Evolutionary conservation across 78 protist species (phyloP), one percentile per base, ranked within the genome.

Genomic region (Dictyostelium citrinum): DNA sequence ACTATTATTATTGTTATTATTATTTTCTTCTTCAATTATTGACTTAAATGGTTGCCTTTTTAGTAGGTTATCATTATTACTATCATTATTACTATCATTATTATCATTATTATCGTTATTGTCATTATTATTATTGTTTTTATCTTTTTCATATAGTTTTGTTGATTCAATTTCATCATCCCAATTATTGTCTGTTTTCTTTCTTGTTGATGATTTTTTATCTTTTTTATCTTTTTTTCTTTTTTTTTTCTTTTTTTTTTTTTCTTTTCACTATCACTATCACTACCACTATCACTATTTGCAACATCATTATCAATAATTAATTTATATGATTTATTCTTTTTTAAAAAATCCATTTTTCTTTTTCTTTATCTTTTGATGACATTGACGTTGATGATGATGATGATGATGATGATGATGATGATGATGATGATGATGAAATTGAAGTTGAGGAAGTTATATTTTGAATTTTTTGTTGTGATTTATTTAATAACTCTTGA

Each of bases 251-350:
- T 85, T 75, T 22, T 78, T 71, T 39, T 77, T 39, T 27, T 64
- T 20, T 78, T 90, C 60, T 76, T 81, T 90, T 60, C 79, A 24
- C 84, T 72, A 27, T 64, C 72, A 11, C 72, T 64, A 55, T 55
- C 64, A 27, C 72, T 61, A n/a, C 33, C 11, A n/a, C 45, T 41
- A 37, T 39, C n/a, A n/a, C 27, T 20, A 46, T 72, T 39, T 29
- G 14, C 43, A 31, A 70, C 5, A 33, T 81, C 64, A 77, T 82
- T 24, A 29, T 78, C 71, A 5, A 24, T 17, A 9, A 88, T 33
- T 33, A 88, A 16, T 75, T 88, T 78, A 78, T 64, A 81, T 27
- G 95, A 76, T 81, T 79, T 27, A 64, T 90, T 90, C 81, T 70
- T 68, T 64, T 81, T 90, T 31, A 90, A 41, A 55, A 37, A 46